Percentiles rank a stretch among this genome's conserved stretches.
phyloP scores from a whole-genome alignment of 2,329 filamentous ascomycete species.

The Nemania diffusa region DNA sequence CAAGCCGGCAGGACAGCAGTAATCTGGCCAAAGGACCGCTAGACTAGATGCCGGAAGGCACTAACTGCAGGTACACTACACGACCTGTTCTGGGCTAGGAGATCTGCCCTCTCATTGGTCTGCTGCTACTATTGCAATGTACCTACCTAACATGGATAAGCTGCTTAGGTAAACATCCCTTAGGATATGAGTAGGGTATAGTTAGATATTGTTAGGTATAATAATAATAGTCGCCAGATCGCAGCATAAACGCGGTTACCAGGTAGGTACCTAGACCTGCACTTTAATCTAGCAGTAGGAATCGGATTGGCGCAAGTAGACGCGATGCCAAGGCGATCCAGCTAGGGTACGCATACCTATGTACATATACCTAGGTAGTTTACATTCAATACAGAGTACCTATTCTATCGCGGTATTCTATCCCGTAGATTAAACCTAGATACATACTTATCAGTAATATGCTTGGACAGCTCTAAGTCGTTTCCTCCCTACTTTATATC shows the following conservation, averaged over 20 bases:
- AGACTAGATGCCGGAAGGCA: constrained; percentile 17
- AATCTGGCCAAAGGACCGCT: constrained; percentile 22
- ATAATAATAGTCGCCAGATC: constrained; percentile 5
- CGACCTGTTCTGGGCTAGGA: constrained; percentile 13
- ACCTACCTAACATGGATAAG: neutral
- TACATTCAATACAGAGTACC: neutral
- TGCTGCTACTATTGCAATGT: constrained; percentile 32
- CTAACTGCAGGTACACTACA: constrained; percentile 16
- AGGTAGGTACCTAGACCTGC: no score
- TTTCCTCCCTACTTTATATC: no score
- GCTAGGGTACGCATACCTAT: no score
- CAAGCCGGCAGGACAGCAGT: constrained; percentile 7
- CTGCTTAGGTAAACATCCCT: neutral
- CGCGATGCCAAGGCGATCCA: no score
- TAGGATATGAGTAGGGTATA: no score
- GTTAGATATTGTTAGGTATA: neutral
- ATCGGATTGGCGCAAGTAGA: neutral
- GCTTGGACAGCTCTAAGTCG: no score
- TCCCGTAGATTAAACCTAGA: no score
- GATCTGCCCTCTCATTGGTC: constrained; percentile 36
- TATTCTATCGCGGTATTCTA: neutral
- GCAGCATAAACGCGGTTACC: neutral
- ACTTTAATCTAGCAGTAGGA: no score
- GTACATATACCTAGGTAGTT: constrained; percentile 7
- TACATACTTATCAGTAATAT: no score